Percentiles rank a stretch among this genome's conserved stretches.
These are phyloP conservation scores for Aureobasidium leucospermi DNA, from an alignment of 2,329 filamentous ascomycete genomes.

Conservation along the genomic window DNA sequence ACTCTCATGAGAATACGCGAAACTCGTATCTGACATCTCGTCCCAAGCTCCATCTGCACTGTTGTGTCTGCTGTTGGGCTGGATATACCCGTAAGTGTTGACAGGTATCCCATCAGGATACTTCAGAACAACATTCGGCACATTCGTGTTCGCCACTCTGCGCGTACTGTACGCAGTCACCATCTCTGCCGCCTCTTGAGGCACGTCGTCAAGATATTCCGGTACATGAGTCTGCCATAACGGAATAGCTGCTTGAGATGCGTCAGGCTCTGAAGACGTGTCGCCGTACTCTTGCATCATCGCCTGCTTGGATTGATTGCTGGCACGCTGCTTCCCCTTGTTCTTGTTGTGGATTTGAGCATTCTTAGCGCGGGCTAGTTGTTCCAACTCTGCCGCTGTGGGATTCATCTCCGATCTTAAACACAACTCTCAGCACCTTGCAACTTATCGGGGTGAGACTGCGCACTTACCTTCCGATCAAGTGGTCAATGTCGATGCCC, in stretches of 20 bases:
- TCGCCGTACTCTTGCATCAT: background rate
- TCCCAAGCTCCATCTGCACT: background rate
- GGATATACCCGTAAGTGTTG: background rate
- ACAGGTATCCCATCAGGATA: background rate
- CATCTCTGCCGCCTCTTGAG: constrained; percentile 3
- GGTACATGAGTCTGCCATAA: constrained; percentile 1
- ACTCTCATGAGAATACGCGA: constrained; percentile 4
- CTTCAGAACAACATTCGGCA: background rate
- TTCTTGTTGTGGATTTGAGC: background rate
- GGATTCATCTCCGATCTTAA: constrained; percentile 4
- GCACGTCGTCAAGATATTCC: background rate
- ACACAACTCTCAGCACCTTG: background rate
- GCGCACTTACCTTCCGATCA: constrained; percentile 2
- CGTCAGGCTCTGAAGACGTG: background rate
- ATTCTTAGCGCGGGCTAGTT: background rate
- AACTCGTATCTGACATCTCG: background rate
- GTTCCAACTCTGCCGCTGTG: background rate
- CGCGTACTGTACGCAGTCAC: background rate
- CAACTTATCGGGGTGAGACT: no score
- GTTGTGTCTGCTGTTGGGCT: background rate
- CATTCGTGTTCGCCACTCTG: background rate
- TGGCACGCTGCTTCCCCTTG: background rate
- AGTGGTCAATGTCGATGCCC: constrained; percentile 1
- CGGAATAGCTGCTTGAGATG: background rate
- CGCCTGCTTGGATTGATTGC: background rate